These are phyloP conservation scores for Penicillium griseofulvum DNA, from an alignment of 2,329 filamentous ascomycete species.

Conservation along the genomic window DNA sequence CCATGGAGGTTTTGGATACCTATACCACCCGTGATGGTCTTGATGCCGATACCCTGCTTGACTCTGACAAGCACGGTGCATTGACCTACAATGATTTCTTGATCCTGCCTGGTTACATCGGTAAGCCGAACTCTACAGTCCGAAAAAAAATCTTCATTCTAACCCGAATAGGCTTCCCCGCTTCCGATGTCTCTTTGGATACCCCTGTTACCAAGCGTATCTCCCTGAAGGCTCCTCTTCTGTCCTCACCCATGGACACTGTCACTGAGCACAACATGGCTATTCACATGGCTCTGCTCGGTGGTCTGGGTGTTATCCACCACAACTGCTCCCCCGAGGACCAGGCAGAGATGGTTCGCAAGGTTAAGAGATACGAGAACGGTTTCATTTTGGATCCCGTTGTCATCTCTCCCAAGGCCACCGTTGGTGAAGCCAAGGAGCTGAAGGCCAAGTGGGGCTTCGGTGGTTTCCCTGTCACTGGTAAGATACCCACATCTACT, in stretches of 20 bases:
- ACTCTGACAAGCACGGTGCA: conserved; percentile 87
- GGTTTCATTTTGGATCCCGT: conserved; percentile 97
- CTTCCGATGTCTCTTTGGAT: conserved; percentile 82
- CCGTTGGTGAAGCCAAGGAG: conserved; percentile 83
- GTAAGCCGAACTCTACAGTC: conserved; percentile 41
- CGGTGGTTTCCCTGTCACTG: conserved; percentile 96
- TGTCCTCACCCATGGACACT: conserved; percentile 99
- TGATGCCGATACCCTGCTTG: conserved; percentile 78
- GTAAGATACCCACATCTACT: conserved; percentile 57
- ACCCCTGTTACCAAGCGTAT: conserved; percentile 94
- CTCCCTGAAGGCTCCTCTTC: conserved; percentile 90
- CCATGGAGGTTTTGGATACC: conserved; percentile 75
- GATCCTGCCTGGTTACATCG: conserved; percentile 93
- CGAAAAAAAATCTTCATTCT: not conserved
- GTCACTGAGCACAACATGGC: conserved; percentile 99
- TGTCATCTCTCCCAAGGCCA: conserved; percentile 82
- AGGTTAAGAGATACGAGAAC: conserved; percentile 99
- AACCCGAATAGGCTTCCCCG: conserved; percentile 68
- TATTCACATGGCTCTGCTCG: conserved; percentile 71
- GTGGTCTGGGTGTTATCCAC: conserved; percentile 78
- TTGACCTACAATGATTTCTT: conserved; percentile 99
- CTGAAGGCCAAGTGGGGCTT: conserved; percentile 99
- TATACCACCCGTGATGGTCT: conserved; percentile 83
- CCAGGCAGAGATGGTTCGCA: conserved; percentile 97
- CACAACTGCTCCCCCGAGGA: conserved; percentile 98